Base-by-base conservation (phyloP, 768 basidiomycete species). In the Lentinus tigrinus region DNA sequence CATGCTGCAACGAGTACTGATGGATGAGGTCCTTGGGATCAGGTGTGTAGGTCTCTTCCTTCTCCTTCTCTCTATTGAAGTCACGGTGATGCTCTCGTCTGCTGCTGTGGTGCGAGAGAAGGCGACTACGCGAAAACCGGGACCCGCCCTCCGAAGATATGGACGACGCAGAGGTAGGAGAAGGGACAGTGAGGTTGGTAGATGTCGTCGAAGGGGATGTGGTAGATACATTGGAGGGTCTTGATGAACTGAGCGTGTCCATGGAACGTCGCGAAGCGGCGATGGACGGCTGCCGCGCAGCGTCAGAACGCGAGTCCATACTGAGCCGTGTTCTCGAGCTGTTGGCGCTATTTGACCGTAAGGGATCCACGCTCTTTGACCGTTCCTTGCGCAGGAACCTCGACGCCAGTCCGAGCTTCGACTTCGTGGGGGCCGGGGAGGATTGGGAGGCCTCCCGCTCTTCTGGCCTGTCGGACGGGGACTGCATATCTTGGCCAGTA, bases 1-100 rank as follows among this genome's bases (percentile, higher is more conserved):
- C 93, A 64, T 89, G 73, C 71, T 96, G 93, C 72, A 98, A 76
- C 21, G 91, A 85, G 69, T 97, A 98, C 52, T 78, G 74, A 48
- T 79, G 81, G 51, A 95, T 70, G 49, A 95, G 69, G 65, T 88
- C 81, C 17, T 73, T 71, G 26, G 73, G 65, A 31, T 80, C 74
- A 9, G 81, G 83, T 23, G 46, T 54, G 42, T 63, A 63, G 19
- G 55, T 31, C 38, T 47, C 19, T 21, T 55, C 34, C 47, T 60
- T 55, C 24, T 54, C 43, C 16, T 50, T 49, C n/a, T 47, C 48
- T 19, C 55, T 26, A 24, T 23, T 26, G 14, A 51, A 38, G 14
- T 14, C 11, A n/a, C n/a, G 19, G 21, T 26, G 19, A 14, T 26
- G 53, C 53, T 36, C 42, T 10, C n/a, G 14, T 67, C 54, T 61